Percentiles rank a stretch among this genome's conserved stretches.
Evolutionary conservation across 2,329 filamentous ascomycete species (phyloP).

Genomic region (Nigrospora sphaerica): DNA sequence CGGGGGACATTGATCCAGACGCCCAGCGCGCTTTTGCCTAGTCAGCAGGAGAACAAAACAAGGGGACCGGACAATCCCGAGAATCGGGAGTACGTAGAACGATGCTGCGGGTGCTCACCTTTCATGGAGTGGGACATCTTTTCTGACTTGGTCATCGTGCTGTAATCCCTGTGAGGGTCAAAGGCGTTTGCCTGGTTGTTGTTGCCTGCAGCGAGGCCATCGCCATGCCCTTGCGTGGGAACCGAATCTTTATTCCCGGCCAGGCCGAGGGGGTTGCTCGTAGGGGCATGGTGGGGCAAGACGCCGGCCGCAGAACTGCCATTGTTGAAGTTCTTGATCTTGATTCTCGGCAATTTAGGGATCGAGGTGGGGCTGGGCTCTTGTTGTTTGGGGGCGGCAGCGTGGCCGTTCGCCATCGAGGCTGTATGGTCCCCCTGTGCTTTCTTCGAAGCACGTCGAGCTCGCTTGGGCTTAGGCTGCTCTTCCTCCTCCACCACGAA

Average conservation of each 20-base stretch:
- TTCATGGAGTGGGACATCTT: constrained; percentile 63
- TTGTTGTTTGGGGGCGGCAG: not conserved
- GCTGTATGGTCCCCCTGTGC: constrained; percentile 12
- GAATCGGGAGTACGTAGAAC: not conserved
- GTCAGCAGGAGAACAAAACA: not conserved
- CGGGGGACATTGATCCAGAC: constrained; percentile 51
- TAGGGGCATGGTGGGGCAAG: constrained; percentile 1
- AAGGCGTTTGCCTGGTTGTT: not conserved
- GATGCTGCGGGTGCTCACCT: constrained; percentile 33
- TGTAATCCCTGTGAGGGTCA: constrained; percentile 42
- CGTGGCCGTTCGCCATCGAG: constrained; percentile 5
- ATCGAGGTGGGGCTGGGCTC: not conserved
- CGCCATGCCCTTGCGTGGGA: not conserved
- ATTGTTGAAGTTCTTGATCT: constrained; percentile 23
- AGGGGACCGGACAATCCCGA: not conserved
- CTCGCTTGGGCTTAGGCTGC: constrained; percentile 18
- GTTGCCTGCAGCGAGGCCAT: constrained; percentile 2
- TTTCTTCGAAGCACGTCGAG: constrained; percentile 19
- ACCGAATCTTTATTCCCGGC: constrained; percentile 8
- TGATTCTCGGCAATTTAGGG: constrained; percentile 21
- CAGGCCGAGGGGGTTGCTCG: constrained; percentile 11
- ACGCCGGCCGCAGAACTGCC: not conserved
- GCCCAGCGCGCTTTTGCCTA: constrained; percentile 48
- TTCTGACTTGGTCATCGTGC: constrained; percentile 56
- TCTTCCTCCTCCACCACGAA: constrained; percentile 20